Base-by-base conservation (phyloP, 805 yeast species). In the Ogataea parapolymorpha region DNA sequence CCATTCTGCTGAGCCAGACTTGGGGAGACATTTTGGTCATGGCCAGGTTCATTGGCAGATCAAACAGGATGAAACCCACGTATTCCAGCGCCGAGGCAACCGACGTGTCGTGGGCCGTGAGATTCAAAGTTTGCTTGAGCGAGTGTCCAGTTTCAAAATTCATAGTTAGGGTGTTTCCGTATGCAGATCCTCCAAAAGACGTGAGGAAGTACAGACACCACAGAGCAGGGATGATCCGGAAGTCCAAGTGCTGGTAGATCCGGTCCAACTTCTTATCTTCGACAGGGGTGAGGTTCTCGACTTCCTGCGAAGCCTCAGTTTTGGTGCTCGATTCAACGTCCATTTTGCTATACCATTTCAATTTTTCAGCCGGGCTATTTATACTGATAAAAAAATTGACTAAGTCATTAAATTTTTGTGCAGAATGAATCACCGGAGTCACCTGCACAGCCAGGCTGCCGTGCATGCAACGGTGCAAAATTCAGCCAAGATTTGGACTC, bases 11-110 rank as follows among this genome's bases (percentile, higher is more conserved):
- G 47, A 87, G 66, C 96, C 96, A 87, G 1, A 83, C 74, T 53
- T 87, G 93, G 2, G 96, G 95, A 17, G 89, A 80, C 7, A 85
- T 73, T 41, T 71, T 70, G n/a, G 95, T 86, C 95, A 87, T 85
- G 37, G 78, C 65, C 51, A 87, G 70, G 62, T 87, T 87, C 90
- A 85, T 85, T 25, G 96, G 96, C 26, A 87, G 80, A 61, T 87
- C 95, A 56, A 87, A 87, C 30, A 87, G 67, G 50, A 87, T 85
- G 59, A 77, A 85, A 5, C 90, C 95, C 13, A 87, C 95, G 53
- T 78, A 85, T 67, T 83, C 82, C 30, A 87, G 68, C 0, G 95
- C 93, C 15, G 85, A 79, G 2, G 95, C 95, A 2, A 82, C 75
- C 2, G 90, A 77, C 1, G 75, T 72, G 48, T 85, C 76, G 39